Base-by-base conservation (phyloP, 371 early-diverging fungal species). In the Furculomyces boomerangus region DNA sequence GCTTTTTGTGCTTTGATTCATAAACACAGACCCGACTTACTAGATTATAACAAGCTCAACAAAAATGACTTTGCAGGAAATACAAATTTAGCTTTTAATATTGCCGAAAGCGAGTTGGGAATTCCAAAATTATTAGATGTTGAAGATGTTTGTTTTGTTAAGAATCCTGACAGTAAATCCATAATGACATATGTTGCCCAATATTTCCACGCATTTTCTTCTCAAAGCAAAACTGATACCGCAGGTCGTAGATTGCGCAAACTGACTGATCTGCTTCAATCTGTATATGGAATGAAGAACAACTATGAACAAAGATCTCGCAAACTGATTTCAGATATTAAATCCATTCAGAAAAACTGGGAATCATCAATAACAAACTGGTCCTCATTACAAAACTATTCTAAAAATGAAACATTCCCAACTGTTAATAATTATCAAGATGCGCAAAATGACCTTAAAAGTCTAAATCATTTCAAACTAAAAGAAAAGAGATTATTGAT, bases 151-250 rank as follows among this genome's bases (percentile, higher is more conserved):
- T 86, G 88, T 56, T 90, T 91, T 64, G 82, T 85, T n/a, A 64
- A 75, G 43, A 90, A 89, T 68, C 97, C 97, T 14, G 99, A 99
- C 74, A 94, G 96, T 57, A 79, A 84, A 30, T 96, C 95, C 2
- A 79, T 99, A 30, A 93, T 97, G 88, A 97, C 99, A 35, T 99
- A 99, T 63, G 91, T 98, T 14, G 93, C 96, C 8, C 88, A 93
- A 68, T 99, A 96, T 66, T 99, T 93, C 75, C 96, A 95, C 64
- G 93, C 94, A 7, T 94, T 94, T 57, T 86, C 90, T 16, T 81
- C 83, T 25, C 75, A 83, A 29, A 87, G 30, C 60, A 90, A 85
- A 62, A 77, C 84, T 22, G 93, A 87, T 52, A 80, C 83, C 1
- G 92, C 94, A 1, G 88, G 90, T 20, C 76, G 96, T 55, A 83